Evolutionary conservation across 148 eudicot genomes (phyloP), one percentile per base, ranked within the genome.

Genomic region (Dysphania ambrosioides): DNA sequence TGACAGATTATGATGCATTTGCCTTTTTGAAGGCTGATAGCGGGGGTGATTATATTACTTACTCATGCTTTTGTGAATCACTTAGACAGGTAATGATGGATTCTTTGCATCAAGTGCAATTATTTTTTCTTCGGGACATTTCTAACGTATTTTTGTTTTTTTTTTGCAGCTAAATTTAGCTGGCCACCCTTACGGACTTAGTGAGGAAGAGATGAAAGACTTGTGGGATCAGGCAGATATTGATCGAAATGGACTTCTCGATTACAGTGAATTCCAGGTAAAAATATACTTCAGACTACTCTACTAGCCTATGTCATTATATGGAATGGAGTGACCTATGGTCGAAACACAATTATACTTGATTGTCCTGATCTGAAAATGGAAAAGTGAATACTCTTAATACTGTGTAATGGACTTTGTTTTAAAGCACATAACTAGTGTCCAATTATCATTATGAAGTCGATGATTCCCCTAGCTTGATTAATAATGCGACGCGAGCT

Each of bases 161-260:
- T 78, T 68, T n/a, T 51, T 81, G 72, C 92, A 96, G 99, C 89
- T 96, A 79, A 86, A 86, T 79, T 78, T 96, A 79, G 76, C 88
- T 42, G 97, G 97, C 51, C 89, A 91, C 61, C 77, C 81, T 36
- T 80, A 90, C 29, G 99, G 99, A 53, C 86, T 96, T 55, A 87
- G 84, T 34, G 83, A 77, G 73, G 88, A 96, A 75, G 97, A 96
- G 81, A 86, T 84, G 79, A 86, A 88, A 59, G 99, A 92, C 79
- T 83, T 96, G 83, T 96, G 99, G 99, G 83, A 72, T 78, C 95
- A 92, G 82, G 97, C 96, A 47, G 99, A 96, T 80, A 79, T 90
- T 61, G 97, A 92, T 78, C 93, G 90, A 73, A 89, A 92, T 83
- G 99, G 97, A 35, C 84, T 86, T 73, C 85, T 96, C 56, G 94